A percentile compares a stretch with the other conserved stretches of the same genome.
Evolutionary conservation across 2,329 filamentous ascomycete species (phyloP).

Genomic region (Alternaria metachromatica): DNA sequence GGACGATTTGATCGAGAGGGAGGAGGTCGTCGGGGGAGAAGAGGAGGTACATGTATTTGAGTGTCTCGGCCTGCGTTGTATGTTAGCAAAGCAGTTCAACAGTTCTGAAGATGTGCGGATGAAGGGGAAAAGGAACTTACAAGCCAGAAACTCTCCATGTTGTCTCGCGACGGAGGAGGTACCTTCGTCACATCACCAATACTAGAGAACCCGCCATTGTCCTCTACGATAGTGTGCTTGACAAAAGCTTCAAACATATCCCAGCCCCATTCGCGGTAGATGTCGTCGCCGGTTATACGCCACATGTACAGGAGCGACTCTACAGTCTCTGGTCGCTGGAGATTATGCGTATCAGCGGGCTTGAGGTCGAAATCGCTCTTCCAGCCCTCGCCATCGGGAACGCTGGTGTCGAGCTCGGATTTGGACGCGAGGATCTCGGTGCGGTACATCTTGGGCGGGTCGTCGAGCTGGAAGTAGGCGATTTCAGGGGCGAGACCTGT

Average conservation of each 20-base stretch:
- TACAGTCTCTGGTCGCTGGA: constrained; percentile 95
- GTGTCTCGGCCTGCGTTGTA: constrained; percentile 76
- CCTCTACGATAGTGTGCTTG: constrained; percentile 79
- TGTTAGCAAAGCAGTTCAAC: background rate
- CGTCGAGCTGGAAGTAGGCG: constrained; percentile 81
- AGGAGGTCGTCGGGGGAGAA: constrained; percentile 85
- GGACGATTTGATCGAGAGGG: constrained; percentile 83
- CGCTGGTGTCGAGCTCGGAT: constrained; percentile 37
- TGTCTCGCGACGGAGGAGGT: constrained; percentile 76
- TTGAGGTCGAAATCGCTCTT: constrained; percentile 81
- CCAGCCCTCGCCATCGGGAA: constrained; percentile 65
- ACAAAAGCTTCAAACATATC: constrained; percentile 95
- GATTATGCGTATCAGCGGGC: constrained; percentile 83
- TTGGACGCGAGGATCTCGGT: constrained; percentile 56
- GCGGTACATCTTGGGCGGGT: constrained; percentile 67
- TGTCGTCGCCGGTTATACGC: constrained; percentile 89
- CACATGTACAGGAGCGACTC: constrained; percentile 98
- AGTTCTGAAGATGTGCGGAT: background rate
- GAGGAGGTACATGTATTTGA: constrained; percentile 96
- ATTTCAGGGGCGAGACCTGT: constrained; percentile 96
- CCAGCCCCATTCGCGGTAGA: constrained; percentile 97
- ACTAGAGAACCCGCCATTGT: constrained; percentile 82
- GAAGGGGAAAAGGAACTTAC: constrained; percentile 57
- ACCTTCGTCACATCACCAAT: constrained; percentile 75
- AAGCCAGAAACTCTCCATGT: constrained; percentile 99